These are phyloP conservation scores for Salix udensis DNA, from an alignment of 345 rosid species.

Conservation along the genomic window DNA sequence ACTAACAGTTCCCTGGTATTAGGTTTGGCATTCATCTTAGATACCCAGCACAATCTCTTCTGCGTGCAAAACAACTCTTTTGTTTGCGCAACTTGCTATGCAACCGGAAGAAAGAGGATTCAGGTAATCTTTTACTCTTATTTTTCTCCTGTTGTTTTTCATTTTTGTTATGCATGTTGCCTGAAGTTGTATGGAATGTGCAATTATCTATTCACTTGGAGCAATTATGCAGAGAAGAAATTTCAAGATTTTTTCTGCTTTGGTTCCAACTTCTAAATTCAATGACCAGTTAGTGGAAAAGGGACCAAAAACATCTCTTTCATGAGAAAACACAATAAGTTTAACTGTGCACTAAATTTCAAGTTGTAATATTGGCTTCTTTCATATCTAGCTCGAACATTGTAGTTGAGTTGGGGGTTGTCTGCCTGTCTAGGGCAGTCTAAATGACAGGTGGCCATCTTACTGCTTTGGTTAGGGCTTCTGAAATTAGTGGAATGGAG, in stretches of 20 bases:
- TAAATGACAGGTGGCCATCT: neutral
- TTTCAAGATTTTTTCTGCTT: neutral
- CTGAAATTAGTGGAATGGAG: neutral
- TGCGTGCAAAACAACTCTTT: conserved; percentile 69
- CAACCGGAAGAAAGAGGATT: conserved; percentile 49
- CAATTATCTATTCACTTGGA: too few relatives aligned
- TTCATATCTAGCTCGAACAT: neutral
- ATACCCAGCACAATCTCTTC: conserved; percentile 65
- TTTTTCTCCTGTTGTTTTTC: conserved; percentile 13
- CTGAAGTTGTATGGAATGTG: neutral
- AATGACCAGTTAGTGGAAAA: neutral
- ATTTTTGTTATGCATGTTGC: neutral
- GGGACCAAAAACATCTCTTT: neutral
- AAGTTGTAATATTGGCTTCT: neutral
- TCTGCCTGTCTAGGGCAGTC: neutral
- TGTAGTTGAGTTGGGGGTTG: neutral
- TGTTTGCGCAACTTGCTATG: conserved; percentile 73
- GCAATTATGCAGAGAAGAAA: neutral
- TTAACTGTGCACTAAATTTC: too few relatives aligned
- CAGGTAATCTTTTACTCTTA: conserved; percentile 41
- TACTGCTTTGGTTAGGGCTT: neutral
- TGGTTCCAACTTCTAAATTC: neutral
- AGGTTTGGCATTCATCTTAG: conserved; percentile 63
- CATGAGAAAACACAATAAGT: neutral
- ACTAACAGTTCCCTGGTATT: conserved; percentile 6